Base-by-base conservation (phyloP, 2,329 filamentous ascomycete genomes). In the Calonectria pauciramosa region DNA sequence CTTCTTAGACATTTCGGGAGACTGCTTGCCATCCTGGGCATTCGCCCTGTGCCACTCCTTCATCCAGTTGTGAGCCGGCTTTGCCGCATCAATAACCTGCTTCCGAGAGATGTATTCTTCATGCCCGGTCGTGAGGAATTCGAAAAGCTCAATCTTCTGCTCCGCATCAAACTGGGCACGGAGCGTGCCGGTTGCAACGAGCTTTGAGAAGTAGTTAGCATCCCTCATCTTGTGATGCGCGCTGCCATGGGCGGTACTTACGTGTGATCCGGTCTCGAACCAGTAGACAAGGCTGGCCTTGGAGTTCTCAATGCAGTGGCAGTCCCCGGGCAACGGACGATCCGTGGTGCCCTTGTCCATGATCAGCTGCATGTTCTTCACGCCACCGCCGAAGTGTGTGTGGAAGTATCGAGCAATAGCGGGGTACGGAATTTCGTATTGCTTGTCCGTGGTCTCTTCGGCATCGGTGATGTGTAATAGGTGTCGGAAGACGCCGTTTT, bases 331-430 rank as follows among this genome's bases (percentile, higher is more conserved):
- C 44, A 94, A 84, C 13, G 88, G 86, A 66, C 88, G 88, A 76
- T 93, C 91, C 0, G 85, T 85, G 1, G 87, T 88, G 2, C 88
- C 88, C 81, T 92, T 93, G 79, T 98, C 96, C 80, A 98, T 90
- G 28, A 96, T 92, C 82, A 99, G 90, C 83, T 98, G 95, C 80
- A 99, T 95, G 70, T 93, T 95, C 79, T 91, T 94, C 70, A 98
- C 93, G 9, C 96, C 96, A 75, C 95, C 96, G 72, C 94, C 93
- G 83, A 97, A 98, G 81, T 98, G 94, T 0, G 95, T 96, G 80
- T 94, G 92, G 83, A 98, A 98, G 84, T 97, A 99, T 81, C 96
- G 93, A 41, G 96, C 92, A 59, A 99, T 89, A 0, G 94, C 94
- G 4, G 96, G 91, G 73, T 92, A 95, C 3, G 93, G 91, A 64